A percentile compares a stretch with the other conserved stretches of the same genome.
These are phyloP conservation scores for Aspergillus biplanus DNA, from an alignment of 495 filamentous ascomycete species.

Conservation along the genomic window DNA sequence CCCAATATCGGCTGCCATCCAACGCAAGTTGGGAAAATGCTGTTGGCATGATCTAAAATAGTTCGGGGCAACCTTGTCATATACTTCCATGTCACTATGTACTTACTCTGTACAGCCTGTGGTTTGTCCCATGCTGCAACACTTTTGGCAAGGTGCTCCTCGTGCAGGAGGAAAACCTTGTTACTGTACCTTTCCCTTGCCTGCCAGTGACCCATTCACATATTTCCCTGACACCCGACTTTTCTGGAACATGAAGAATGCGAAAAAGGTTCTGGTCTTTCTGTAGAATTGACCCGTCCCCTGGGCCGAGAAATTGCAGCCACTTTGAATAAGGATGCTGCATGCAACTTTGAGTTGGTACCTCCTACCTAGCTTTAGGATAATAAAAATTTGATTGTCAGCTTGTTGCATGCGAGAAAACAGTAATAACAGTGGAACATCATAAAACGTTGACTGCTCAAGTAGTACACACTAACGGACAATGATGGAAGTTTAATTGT, in stretches of 20 bases:
- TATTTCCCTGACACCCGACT: constrained; percentile 5
- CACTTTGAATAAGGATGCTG: not conserved
- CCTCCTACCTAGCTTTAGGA: not conserved
- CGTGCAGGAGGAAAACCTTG: constrained; percentile 11
- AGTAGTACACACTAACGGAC: no score
- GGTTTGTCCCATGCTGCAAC: not conserved
- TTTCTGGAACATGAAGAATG: constrained; percentile 12
- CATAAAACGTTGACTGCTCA: no score
- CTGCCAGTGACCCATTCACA: constrained; percentile 6
- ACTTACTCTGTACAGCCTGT: not conserved
- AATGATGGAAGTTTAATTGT: no score
- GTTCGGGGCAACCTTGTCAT: constrained; percentile 14
- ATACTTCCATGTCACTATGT: constrained; percentile 11
- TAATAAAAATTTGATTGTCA: constrained; percentile 4
- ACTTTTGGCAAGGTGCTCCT: constrained; percentile 13
- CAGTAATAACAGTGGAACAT: no score
- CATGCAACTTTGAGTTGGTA: no score
- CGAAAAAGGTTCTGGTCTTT: constrained; percentile 3
- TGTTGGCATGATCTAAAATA: constrained; percentile 12
- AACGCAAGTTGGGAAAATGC: constrained; percentile 9
- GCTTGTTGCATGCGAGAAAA: not conserved
- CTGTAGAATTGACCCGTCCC: not conserved
- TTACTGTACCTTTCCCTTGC: constrained; percentile 15
- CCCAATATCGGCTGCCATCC: constrained; percentile 5
- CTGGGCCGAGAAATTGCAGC: constrained; percentile 11